Evolutionary conservation across 2,329 filamentous ascomycete species (phyloP).

Genomic region (Kalmusia sp.): DNA sequence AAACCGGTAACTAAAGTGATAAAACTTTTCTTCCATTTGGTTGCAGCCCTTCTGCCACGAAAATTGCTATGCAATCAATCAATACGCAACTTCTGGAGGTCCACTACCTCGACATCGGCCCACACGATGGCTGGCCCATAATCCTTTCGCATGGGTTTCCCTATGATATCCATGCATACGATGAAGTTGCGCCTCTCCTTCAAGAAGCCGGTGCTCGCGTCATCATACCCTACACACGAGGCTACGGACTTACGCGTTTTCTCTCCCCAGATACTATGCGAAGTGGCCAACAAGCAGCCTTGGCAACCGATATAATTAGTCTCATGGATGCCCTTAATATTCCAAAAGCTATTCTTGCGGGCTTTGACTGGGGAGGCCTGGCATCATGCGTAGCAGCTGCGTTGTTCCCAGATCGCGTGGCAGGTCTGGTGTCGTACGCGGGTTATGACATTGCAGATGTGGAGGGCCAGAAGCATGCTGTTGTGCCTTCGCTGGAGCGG

Average conservation of each 20-base stretch:
- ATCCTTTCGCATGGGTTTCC: conserved; percentile 2
- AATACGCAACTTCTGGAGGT: background rate
- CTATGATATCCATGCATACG: background rate
- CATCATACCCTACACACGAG: conserved; percentile 1
- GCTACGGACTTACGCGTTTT: background rate
- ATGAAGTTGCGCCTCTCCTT: background rate
- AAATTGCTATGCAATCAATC: background rate
- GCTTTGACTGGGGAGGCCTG: conserved; percentile 2
- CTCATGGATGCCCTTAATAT: conserved; percentile 1
- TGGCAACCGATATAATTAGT: background rate
- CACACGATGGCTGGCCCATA: background rate
- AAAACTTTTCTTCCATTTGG: too few relatives aligned
- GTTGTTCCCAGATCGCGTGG: conserved; percentile 1
- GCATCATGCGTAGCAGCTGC: background rate
- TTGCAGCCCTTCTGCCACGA: too few relatives aligned
- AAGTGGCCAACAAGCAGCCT: background rate
- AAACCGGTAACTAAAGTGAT: too few relatives aligned
- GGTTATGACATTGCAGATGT: conserved; percentile 2
- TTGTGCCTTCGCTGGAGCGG: background rate
- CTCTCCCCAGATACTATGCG: background rate
- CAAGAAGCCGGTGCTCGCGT: background rate
- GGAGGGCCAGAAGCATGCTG: background rate
- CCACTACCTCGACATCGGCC: background rate
- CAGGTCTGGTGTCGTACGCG: conserved; percentile 1
- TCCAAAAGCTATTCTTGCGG: background rate